Evolutionary conservation across 306 rosid genomes (phyloP).

Genomic region (Vigna angularis): DNA sequence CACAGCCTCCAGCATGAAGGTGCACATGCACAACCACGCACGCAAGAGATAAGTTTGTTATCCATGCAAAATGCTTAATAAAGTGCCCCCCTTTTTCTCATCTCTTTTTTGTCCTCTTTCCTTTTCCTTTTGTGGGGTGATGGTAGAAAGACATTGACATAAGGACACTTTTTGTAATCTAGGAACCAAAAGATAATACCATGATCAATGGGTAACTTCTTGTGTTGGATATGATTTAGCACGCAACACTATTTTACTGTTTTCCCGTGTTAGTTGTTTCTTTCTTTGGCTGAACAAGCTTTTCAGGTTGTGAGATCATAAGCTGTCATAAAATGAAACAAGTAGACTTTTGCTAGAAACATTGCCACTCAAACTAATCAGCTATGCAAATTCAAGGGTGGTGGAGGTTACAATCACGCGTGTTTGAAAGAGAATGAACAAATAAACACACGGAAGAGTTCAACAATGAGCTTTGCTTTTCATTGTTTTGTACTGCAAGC

Average conservation of each 20-base stretch:
- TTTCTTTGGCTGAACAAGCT: conserved; percentile 27
- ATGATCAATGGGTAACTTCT: background rate
- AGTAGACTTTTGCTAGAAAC: background rate
- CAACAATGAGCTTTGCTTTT: conserved; percentile 22
- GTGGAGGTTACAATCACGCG: background rate
- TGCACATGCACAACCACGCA: conserved; percentile 38
- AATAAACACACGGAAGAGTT: background rate
- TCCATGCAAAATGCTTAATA: background rate
- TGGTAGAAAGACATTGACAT: conserved; percentile 1
- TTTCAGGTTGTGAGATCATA: conserved; percentile 15
- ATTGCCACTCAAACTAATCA: background rate
- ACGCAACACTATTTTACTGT: background rate
- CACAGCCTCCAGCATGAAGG: background rate
- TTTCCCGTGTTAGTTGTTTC: background rate
- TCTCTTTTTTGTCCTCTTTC: background rate
- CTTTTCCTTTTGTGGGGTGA: conserved; percentile 5
- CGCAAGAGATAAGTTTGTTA: background rate
- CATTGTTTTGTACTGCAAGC: background rate
- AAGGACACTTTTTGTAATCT: conserved; percentile 1
- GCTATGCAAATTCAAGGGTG: conserved; percentile 4
- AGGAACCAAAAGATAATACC: background rate
- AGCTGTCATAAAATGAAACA: conserved; percentile 21
- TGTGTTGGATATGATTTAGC: background rate
- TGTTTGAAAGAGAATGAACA: background rate
- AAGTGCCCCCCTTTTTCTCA: background rate